Percentiles rank a stretch among this genome's conserved stretches.
phyloP scores from a whole-genome alignment of 108 stramenopile species.

The Skeletonema grethae region DNA sequence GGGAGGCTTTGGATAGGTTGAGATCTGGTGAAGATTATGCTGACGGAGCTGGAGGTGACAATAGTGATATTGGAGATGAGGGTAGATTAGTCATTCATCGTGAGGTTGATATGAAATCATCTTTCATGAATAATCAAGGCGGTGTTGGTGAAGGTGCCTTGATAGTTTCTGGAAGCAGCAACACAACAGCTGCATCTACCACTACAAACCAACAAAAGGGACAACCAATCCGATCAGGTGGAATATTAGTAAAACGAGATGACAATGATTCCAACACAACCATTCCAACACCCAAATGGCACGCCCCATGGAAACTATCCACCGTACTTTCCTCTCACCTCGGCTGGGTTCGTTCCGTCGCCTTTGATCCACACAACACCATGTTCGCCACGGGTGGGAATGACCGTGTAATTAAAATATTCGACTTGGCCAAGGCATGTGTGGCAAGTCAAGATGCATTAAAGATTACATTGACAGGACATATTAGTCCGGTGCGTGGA shows the following conservation, averaged over 20 bases:
- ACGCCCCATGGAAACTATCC: constrained; percentile 96
- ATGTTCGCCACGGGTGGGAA: constrained; percentile 97
- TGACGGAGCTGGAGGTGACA: not conserved
- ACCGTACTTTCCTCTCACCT: constrained; percentile 94
- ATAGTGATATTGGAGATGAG: constrained; percentile 5
- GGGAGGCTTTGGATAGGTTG: constrained; percentile 38
- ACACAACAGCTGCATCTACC: constrained; percentile 18
- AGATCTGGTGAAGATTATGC: constrained; percentile 27
- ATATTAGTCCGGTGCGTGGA: constrained; percentile 95
- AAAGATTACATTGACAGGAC: constrained; percentile 97
- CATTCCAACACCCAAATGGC: constrained; percentile 96
- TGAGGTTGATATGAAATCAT: constrained; percentile 32
- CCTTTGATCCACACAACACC: constrained; percentile 95
- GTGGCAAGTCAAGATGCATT: constrained; percentile 91
- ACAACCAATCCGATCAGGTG: constrained; percentile 32
- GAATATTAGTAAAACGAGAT: constrained; percentile 48
- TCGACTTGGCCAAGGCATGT: constrained; percentile 96
- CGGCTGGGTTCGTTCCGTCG: constrained; percentile 98
- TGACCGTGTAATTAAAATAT: constrained; percentile 98
- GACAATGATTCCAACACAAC: constrained; percentile 43
- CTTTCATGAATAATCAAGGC: not conserved
- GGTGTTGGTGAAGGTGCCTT: constrained; percentile 21
- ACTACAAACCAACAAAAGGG: constrained; percentile 45
- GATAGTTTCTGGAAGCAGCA: constrained; percentile 24
- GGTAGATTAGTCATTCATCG: constrained; percentile 48